phyloP scores from a whole-genome alignment of 2,329 filamentous ascomycete species.

The Cercospora berteroae region DNA sequence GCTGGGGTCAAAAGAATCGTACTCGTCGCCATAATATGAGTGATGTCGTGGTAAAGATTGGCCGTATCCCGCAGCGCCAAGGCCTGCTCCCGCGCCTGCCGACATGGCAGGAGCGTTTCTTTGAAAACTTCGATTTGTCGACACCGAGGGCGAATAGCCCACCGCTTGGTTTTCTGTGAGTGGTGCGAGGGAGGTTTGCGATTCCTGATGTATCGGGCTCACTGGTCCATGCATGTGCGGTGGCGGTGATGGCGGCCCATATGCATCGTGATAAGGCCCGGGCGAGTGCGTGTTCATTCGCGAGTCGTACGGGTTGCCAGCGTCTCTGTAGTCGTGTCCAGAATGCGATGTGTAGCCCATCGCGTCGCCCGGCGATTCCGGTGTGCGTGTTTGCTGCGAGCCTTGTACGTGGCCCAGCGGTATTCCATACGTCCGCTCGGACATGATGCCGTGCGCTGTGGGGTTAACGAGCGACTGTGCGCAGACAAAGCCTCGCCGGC shows the following conservation, averaged over 20 bases:
- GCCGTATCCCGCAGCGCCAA: slow-evolving; percentile 18
- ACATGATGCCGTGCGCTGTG: slow-evolving; percentile 18
- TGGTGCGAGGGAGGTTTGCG: slow-evolving; percentile 31
- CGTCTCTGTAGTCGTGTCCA: slow-evolving; percentile 30
- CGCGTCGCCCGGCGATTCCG: slow-evolving; percentile 15
- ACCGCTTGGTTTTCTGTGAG: slow-evolving; percentile 23
- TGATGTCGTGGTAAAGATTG: slow-evolving; percentile 21
- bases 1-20: slow-evolving; percentile 63
- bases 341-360: slow-evolving; percentile 9
- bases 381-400: slow-evolving; percentile 14
- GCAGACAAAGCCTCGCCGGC: background rate
- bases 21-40: slow-evolving; percentile 31
- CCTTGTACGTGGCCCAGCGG: slow-evolving; percentile 21
- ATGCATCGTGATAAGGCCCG: slow-evolving; percentile 19
- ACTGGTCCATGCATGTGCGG: slow-evolving; percentile 13
- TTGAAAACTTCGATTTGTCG: slow-evolving; percentile 17
- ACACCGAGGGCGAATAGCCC: slow-evolving; percentile 18
- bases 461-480: slow-evolving; percentile 1
- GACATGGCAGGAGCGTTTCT: slow-evolving; percentile 13
- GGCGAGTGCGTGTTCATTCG: slow-evolving; percentile 26
- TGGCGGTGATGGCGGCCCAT: slow-evolving; percentile 18
- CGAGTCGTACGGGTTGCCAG: slow-evolving; percentile 32
- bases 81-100: slow-evolving; percentile 13
- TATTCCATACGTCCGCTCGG: slow-evolving; percentile 27
- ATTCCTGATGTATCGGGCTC: slow-evolving; percentile 25